phyloP scores from a whole-genome alignment of 208 protist genomes.

The Wallacemonas sp. region DNA sequence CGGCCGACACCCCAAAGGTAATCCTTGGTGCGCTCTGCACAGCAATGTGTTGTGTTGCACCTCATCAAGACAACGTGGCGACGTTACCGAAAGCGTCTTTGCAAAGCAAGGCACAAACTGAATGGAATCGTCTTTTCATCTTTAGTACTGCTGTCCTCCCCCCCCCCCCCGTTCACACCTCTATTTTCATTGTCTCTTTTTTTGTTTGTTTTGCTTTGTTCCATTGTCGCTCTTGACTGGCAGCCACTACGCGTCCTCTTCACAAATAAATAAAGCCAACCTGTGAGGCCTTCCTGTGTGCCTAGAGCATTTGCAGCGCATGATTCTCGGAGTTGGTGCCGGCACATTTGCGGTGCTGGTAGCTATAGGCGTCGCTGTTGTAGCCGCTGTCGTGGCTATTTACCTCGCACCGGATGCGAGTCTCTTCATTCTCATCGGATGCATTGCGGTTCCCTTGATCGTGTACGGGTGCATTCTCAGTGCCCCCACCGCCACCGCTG shows the following conservation, averaged over 20 bases:
- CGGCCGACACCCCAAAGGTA: no score
- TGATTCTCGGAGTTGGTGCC: slow-evolving; percentile 71
- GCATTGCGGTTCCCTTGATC: slow-evolving; percentile 59
- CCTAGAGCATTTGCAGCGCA: no score
- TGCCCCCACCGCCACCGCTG: slow-evolving; percentile 18
- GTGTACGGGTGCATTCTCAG: slow-evolving; percentile 79
- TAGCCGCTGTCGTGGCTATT: slow-evolving; percentile 42
- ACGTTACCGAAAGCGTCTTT: no score
- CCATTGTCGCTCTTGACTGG: not conserved
- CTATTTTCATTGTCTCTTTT: slow-evolving; percentile 1
- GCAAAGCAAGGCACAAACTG: no score
- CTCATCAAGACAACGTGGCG: no score
- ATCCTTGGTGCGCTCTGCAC: no score
- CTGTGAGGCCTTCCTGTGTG: no score
- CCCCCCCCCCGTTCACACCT: not conserved
- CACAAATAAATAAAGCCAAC: no score
- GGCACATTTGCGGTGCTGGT: slow-evolving; percentile 79
- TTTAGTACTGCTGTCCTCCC: slow-evolving; percentile 10
- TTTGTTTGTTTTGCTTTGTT: slow-evolving; percentile 6
- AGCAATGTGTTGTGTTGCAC: no score
- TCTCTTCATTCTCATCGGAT: slow-evolving; percentile 52
- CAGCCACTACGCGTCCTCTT: no score
- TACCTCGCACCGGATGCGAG: slow-evolving; percentile 46
- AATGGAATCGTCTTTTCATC: no score
- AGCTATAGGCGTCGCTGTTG: slow-evolving; percentile 44